A percentile compares a stretch with the other conserved stretches of the same genome.
Conservation (phyloP, 2,329 filamentous ascomycete species). For the Aureobasidium subglaciale region DNA sequence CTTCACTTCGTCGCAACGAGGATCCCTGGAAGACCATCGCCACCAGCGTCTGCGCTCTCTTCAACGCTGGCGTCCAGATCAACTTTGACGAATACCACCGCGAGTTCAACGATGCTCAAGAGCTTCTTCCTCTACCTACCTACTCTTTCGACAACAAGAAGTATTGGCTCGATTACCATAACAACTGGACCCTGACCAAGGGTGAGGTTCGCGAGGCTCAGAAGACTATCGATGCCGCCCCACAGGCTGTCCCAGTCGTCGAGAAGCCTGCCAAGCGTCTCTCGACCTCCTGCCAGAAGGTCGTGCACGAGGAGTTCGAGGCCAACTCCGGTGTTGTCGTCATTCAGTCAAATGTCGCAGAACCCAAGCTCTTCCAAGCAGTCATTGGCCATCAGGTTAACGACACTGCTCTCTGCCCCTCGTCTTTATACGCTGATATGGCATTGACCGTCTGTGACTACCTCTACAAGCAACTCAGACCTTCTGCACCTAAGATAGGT, state of each 20-base stretch:
- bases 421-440: slow-evolving; percentile 57
- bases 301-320: slow-evolving; percentile 56
- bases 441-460: slow-evolving; percentile 60
- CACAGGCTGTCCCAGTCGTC: slow-evolving; percentile 30
- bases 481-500: slow-evolving; percentile 49
- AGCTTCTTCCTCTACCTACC: slow-evolving; percentile 57
- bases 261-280: slow-evolving; percentile 46
- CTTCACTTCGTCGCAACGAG: slow-evolving; percentile 57
- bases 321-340: slow-evolving; percentile 53
- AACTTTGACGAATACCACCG: slow-evolving; percentile 66
- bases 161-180: slow-evolving; percentile 65
- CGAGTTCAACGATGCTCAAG: slow-evolving; percentile 51
- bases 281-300: slow-evolving; percentile 58
- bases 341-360: slow-evolving; percentile 59
- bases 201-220: slow-evolving; percentile 45
- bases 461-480: slow-evolving; percentile 56
- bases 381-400: slow-evolving; percentile 63
- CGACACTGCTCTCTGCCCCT: slow-evolving; percentile 58
- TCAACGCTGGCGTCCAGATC: slow-evolving; percentile 55
- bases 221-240: slow-evolving; percentile 31
- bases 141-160: slow-evolving; percentile 66
- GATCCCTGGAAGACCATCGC: slow-evolving; percentile 58
- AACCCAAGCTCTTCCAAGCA: slow-evolving; percentile 55
- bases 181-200: slow-evolving; percentile 67
- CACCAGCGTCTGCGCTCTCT: slow-evolving; percentile 51